phyloP scores from a whole-genome alignment of 306 rosid species.

The Datisca glomerata region DNA sequence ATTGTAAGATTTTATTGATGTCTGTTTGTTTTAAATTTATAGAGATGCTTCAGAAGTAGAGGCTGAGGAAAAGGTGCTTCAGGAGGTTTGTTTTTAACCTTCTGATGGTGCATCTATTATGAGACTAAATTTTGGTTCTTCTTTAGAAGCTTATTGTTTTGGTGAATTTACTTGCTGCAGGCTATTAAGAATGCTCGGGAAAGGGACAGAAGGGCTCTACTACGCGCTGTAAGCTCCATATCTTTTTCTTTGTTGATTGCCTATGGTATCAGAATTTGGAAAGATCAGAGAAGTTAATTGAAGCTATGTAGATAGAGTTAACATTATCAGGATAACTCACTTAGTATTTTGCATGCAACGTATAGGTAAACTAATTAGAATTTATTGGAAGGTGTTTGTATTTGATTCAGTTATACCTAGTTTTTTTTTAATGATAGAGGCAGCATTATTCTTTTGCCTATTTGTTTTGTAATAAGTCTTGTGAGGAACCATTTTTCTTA shows the following conservation, averaged over 20 bases:
- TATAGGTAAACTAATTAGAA: too few species aligned
- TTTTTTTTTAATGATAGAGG: not conserved
- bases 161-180: slow-evolving; percentile 22
- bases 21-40: too few species aligned
- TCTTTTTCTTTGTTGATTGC: not conserved
- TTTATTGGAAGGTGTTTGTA: not conserved
- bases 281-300: not conserved
- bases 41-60: slow-evolving; percentile 78
- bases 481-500: not conserved
- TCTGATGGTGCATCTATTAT: not conserved
- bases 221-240: slow-evolving; percentile 64
- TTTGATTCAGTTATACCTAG: not conserved
- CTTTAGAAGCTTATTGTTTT: slow-evolving; percentile 10
- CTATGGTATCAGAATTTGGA: not conserved
- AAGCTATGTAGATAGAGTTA: not conserved
- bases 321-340: not conserved
- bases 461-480: not conserved
- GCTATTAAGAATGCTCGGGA: slow-evolving; percentile 78
- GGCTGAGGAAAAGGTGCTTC: slow-evolving; percentile 78
- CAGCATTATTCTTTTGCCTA: not conserved
- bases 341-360: not conserved
- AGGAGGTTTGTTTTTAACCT: slow-evolving; percentile 38
- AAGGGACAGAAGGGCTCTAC: slow-evolving; percentile 59
- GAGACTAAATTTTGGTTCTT: slow-evolving; percentile 6
- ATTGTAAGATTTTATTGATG: too few species aligned